Evolutionary conservation across 1,139 yeast species (phyloP), one percentile per base, ranked within the genome.

Genomic region (Scheffersomyces parashehatae): DNA sequence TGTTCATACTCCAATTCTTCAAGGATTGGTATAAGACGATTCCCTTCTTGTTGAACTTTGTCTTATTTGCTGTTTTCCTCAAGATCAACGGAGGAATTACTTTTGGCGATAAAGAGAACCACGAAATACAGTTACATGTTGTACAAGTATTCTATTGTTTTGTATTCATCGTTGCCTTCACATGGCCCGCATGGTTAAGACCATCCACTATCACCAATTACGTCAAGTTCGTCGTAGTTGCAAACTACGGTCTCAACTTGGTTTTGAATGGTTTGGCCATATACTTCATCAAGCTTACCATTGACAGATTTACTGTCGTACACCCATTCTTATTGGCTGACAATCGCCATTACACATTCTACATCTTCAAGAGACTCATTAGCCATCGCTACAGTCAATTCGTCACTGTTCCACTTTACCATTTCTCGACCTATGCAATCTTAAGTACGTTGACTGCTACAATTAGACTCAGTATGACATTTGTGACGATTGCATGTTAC

Each of bases 291-390:
- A 72, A 70, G 48, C 52, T 67, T 26, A 58, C 81, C 1, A 75
- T 89, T 30, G 73, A 81, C 34, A 70, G 73, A 42, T 85, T 78
- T 58, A 87, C 97, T 0, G 72, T 85, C 8, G 83, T 83, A 4
- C 99, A 95, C 60, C 97, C 98, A 9, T 95, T 91, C 63, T 64
- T 93, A 35, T 72, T 91, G 39, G 96, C 99, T 0, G 99, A 95
- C 62, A 95, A 95, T 65, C 81, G 99, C 50, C 99, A 93, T 61
- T 89, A 83, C 60, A 83, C 96, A 0, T 93, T 93, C 60, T 95
- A 93, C 65, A 67, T 93, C 32, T 88, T 87, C 79, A 79, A 81
- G 44, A 78, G 78, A 46, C 56, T 91, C 13, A 71, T 88, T 35
- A 64, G 71, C 48, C 68, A 69, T 29, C 64, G 60, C 14, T 61